These are phyloP conservation scores for Plasmodium vivax DNA, from an alignment of 169 alveolate species.

Conservation along the genomic window DNA sequence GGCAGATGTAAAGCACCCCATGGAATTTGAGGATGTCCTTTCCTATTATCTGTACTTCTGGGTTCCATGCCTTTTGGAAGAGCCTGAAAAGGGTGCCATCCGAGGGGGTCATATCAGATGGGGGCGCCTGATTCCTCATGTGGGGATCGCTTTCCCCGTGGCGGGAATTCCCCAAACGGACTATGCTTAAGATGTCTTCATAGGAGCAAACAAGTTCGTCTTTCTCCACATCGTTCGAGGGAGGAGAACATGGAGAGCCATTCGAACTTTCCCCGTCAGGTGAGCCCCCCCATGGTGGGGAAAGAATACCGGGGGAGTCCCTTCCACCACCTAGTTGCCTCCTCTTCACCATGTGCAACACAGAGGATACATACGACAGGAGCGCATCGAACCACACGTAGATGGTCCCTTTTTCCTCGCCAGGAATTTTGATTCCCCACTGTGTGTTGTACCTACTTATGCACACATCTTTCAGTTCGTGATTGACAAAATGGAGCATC, in stretches of 20 bases:
- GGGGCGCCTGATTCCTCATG: background rate
- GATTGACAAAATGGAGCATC: conserved; percentile 22
- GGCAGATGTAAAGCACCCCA: conserved; percentile 90
- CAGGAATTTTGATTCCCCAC: conserved; percentile 81
- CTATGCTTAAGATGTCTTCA: conserved; percentile 29
- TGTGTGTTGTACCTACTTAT: conserved; percentile 79
- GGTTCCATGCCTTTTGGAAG: conserved; percentile 28
- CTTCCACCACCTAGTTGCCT: background rate
- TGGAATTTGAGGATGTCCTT: conserved; percentile 92
- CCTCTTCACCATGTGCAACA: conserved; percentile 2
- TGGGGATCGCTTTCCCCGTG: background rate
- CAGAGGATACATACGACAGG: conserved; percentile 86
- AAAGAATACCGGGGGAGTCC: background rate
- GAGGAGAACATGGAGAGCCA: background rate
- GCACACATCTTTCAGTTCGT: conserved; percentile 79
- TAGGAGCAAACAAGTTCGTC: conserved; percentile 1
- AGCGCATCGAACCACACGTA: conserved; percentile 95
- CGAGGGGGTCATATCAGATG: background rate
- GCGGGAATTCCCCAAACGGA: background rate
- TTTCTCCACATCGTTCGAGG: background rate
- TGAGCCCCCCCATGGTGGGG: background rate
- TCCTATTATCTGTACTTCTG: conserved; percentile 88
- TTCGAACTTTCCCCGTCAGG: background rate
- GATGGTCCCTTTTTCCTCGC: conserved; percentile 83
- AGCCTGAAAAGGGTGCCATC: background rate